Percentiles rank a stretch among this genome's conserved stretches.
Evolutionary conservation across 257 asterid species (phyloP).

Genomic region (Nicotiana knightiana): DNA sequence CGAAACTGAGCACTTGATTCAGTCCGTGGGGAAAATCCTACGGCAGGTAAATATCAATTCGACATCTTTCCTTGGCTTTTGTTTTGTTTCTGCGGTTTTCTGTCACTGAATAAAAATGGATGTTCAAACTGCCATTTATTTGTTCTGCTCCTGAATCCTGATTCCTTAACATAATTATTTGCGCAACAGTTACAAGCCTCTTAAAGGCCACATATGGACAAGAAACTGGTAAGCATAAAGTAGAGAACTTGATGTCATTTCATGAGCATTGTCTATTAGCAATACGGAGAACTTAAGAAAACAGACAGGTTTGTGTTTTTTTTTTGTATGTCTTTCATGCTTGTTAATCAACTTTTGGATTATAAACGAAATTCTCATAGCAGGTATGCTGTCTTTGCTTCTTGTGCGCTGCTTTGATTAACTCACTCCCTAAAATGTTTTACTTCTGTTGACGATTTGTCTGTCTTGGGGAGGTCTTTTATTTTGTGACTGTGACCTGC

Average conservation of each 20-base stretch:
- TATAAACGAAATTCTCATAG: not conserved
- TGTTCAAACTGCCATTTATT: not conserved
- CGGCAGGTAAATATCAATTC: slow-evolving; percentile 19
- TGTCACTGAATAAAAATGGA: not conserved
- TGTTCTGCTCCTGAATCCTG: not conserved
- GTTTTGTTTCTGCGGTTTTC: not conserved
- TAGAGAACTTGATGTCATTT: not conserved
- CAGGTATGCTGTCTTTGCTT: not conserved
- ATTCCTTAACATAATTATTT: not conserved
- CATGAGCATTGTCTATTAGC: not conserved
- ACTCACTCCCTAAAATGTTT: not conserved
- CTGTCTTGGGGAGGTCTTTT: not conserved
- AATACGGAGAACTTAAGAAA: not conserved
- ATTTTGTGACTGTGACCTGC: not conserved
- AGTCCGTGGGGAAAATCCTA: slow-evolving; percentile 59
- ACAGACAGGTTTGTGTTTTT: not conserved
- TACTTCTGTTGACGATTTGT: not conserved
- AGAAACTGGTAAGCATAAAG: not conserved
- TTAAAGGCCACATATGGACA: not conserved
- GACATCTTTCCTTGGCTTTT: not conserved
- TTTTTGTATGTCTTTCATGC: not conserved
- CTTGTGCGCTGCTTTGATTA: not conserved
- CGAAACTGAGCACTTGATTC: slow-evolving; percentile 53
- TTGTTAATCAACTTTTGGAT: not conserved
- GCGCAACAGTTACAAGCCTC: not conserved